Base-by-base conservation (phyloP, 306 rosid genomes). In the Amphicarpaea edgeworthii region DNA sequence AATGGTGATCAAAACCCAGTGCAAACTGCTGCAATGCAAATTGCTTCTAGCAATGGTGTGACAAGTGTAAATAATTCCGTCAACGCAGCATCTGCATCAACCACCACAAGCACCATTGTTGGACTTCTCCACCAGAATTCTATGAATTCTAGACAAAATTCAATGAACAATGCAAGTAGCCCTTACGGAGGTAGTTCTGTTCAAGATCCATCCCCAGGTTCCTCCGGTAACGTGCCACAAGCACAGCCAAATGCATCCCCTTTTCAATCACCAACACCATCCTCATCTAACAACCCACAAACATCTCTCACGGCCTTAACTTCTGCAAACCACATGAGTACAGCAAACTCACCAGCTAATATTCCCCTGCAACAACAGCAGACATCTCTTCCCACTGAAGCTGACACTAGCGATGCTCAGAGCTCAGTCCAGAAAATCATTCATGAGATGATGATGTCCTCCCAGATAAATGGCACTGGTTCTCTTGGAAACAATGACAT, bases 61-160 rank as follows among this genome's bases (percentile, higher is more conserved):
- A 75, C 84, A 77, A 80, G 74, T 81, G 90, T 90, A 78, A 92
- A 84, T 95, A 92, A 85, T 68, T 58, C 78, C 68, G 79, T 83
- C 71, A 90, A 85, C 80, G 41, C 92, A 68, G 90, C 95, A 51
- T 86, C 97, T 62, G 86, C 93, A 47, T 81, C 99, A 26, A 81
- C 95, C 75, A 79, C 97, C 34, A 80, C 98, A 49, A 96, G 97
- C 86, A 89, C 99, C 72, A 96, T 96, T 77, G 99, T 84, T 72
- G 99, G 99, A 59, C 93, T 96, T 72, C 93, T 96, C 50, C 97
- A 96, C 79, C 99, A 96, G 72, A 96, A 96, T 77, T 92, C 99
- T 12, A 89, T 92, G 93, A 96, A 88, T 65, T 88, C 93, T 68
- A 84, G 99, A 78, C 98, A 84, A 77, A 92, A 46, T 76, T 83